Base-by-base conservation (phyloP, 163 green algal genomes). In the Chloromonas sp. region DNA sequence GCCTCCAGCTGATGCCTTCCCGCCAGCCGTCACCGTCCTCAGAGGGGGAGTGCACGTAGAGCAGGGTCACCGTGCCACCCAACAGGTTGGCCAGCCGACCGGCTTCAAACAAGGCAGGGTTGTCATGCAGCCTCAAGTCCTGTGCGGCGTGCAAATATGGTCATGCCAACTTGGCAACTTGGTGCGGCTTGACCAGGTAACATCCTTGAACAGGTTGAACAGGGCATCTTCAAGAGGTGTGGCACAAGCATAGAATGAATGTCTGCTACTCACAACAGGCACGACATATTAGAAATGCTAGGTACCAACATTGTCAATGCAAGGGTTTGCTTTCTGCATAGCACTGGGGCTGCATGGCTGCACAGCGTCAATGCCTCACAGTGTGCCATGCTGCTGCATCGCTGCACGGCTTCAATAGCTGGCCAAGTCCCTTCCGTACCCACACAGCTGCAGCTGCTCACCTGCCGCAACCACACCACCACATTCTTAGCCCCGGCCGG, bases 41-140 rank as follows among this genome's bases (percentile, higher is more conserved):
- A 0, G 83, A 62, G 2, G 88, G 90, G 13, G 92, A 93, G 84
- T 90, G 82, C 3, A 93, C 82, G 70, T 89, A 95, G 0, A 91
- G 15, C 13, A 92, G 87, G 0, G 87, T 87, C 62, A 95, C 84
- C 3, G 83, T 83, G 59, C 89, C 89, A 11, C 84, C 82, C 3
- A 58, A 14, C 13, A 60, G 8, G 1, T 61, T 82, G 0, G 92
- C 92, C 1, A 71, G 58, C 59, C 71, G 59, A 1, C 85, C 88
- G 0, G 91, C 91, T 2, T 88, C 87, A 36, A 36, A 61, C 13
- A 95, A 84, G 8, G 90, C 88, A 1, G 88, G 83, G 89, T 95
- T 93, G 86, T 95, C 92, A 74, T 94, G 90, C 36, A 94, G 59
- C 11, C 92, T 71, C 83, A 94, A 82, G 87, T 95, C 92, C 79